phyloP scores from a whole-genome alignment of 495 filamentous ascomycete species.

The Entonaema liquescens region DNA sequence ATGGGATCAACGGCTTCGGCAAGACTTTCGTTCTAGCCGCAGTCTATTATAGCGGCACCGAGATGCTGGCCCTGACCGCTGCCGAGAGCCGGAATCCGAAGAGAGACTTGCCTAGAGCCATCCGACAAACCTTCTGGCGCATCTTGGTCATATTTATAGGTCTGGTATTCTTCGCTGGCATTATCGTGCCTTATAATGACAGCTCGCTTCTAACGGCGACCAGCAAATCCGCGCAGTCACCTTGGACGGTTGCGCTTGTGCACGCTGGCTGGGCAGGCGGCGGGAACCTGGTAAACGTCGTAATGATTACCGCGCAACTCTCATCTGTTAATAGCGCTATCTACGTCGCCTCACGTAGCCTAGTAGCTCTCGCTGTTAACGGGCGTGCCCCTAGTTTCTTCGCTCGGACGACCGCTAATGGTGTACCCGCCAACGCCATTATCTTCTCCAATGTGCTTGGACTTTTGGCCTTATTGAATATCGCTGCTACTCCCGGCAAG shows the following conservation, averaged over 20 bases:
- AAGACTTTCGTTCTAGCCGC: conserved; percentile 71
- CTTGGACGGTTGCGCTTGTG: neutral
- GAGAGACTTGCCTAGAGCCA: conserved; percentile 69
- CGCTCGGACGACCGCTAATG: neutral
- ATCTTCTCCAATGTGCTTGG: neutral
- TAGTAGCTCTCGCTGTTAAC: conserved; percentile 65
- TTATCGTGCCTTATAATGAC: neutral
- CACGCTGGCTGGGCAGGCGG: conserved; percentile 48
- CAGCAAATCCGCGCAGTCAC: neutral
- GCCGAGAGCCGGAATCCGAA: conserved; percentile 74
- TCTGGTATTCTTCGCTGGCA: neutral
- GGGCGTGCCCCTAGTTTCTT: conserved; percentile 50
- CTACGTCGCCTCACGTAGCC: conserved; percentile 72
- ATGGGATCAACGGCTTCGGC: conserved; percentile 69
- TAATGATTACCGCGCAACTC: conserved; percentile 70
- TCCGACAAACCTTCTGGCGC: conserved; percentile 58
- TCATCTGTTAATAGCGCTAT: conserved; percentile 75
- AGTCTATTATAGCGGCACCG: conserved; percentile 78
- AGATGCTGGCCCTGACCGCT: conserved; percentile 75
- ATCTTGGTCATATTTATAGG: neutral
- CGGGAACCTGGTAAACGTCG: conserved; percentile 73
- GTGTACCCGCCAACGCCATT: neutral
- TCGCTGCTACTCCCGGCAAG: neutral
- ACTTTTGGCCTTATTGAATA: neutral
- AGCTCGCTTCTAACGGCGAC: neutral